Evolutionary conservation across 78 protist genomes (phyloP), one percentile per base, ranked within the genome.

Genomic region (Chrysochromulina tobinii): DNA sequence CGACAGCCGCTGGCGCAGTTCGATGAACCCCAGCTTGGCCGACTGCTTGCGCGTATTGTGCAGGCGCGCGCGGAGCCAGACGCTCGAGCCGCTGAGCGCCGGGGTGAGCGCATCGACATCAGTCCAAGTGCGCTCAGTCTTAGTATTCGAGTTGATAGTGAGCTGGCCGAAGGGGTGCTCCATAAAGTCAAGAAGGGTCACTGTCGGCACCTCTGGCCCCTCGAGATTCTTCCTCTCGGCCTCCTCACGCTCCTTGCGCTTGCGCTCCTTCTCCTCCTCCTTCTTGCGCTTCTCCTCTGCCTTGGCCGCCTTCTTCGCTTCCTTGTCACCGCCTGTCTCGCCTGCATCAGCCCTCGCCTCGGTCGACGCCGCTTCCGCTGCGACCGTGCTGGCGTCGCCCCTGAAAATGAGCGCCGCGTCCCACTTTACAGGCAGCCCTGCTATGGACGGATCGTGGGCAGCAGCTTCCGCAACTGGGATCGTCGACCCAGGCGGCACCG

Each of bases 231-330:
- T 23, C 54, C 53, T 3, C 81, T 23, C 81, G 20, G 81, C 81
- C 53, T 23, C 81, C 53, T 72, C 81, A 12, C 81, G 81, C 81
- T 72, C 81, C 57, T 38, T 25, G 11, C 81, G 38, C 57, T 38
- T 25, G 11, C 81, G 81, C 81, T 72, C 81, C 81, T 72, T 72
- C 53, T 72, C 81, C 53, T 72, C 81, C 53, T 72, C 81, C 14
- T 72, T 72, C 53, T 14, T 3, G n/a, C 81, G 81, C 81, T 72
- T 72, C 81, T 72, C 81, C 53, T 72, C 81, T 6, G 81, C 81
- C 53, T 72, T 72, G 11, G 81, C 81, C 38, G 81, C 81, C 81
- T 72, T 72, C 53, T 72, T 72, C 81, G 81, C 81, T 15, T 72
- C 81, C 53, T 72, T 72, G 6, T 38, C 81, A 5, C n/a, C 53